These are phyloP conservation scores for Penicillium sp. DNA, from an alignment of 2,329 filamentous ascomycete genomes.

Conservation along the genomic window DNA sequence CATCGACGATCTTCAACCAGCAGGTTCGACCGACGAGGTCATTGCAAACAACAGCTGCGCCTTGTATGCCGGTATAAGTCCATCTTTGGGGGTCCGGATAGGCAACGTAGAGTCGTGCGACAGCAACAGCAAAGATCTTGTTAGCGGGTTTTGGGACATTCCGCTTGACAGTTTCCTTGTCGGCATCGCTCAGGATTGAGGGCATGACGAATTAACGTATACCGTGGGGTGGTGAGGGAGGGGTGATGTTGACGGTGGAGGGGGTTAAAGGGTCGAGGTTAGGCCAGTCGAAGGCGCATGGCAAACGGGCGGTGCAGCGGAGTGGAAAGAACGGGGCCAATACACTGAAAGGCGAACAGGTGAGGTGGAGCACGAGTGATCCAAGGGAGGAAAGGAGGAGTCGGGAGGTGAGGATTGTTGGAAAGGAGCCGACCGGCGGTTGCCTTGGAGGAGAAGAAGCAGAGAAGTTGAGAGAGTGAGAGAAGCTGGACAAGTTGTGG, in stretches of 20 bases:
- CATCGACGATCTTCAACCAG: conserved; percentile 96
- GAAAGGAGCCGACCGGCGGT: conserved; percentile 31
- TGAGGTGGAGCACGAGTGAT: not conserved
- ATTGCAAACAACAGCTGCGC: conserved; percentile 87
- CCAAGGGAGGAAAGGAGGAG: not conserved
- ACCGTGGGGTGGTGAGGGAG: conserved; percentile 1
- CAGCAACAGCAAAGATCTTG: conserved; percentile 95
- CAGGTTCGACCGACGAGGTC: conserved; percentile 94
- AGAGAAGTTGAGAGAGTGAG: conserved; percentile 4
- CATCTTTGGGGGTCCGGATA: conserved; percentile 85
- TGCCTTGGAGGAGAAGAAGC: conserved; percentile 21
- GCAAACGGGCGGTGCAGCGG: conserved; percentile 21
- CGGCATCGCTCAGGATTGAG: conserved; percentile 81
- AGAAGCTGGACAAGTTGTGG: conserved; percentile 9
- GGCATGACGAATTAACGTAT: conserved; percentile 48
- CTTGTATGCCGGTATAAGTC: conserved; percentile 92
- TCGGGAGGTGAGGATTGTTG: conserved; percentile 3
- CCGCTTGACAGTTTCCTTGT: conserved; percentile 95
- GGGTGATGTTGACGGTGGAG: conserved; percentile 6
- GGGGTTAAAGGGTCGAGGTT: not conserved
- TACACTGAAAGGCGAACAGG: conserved; percentile 4
- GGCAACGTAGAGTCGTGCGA: conserved; percentile 90
- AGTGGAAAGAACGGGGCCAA: conserved; percentile 15
- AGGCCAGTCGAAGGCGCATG: conserved; percentile 22
- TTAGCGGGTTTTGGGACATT: conserved; percentile 91